Conservation (phyloP, 805 yeast species). For the Spathaspora sp. region DNA sequence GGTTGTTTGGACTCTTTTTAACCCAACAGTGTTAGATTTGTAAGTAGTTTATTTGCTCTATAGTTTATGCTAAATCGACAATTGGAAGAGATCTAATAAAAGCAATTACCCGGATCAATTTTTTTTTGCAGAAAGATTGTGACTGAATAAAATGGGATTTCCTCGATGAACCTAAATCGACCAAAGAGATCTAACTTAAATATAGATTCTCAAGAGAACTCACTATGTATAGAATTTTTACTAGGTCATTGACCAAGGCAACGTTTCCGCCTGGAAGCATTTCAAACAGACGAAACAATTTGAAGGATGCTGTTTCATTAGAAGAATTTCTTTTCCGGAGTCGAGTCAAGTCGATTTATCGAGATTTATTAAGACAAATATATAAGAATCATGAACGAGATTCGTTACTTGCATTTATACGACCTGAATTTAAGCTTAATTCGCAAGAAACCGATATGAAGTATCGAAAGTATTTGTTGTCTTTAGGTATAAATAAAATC, state of each 20-base stretch:
- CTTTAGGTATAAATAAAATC: constrained; percentile 25
- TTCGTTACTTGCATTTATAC: constrained; percentile 28
- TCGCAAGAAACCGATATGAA: constrained; percentile 23
- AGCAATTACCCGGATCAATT: neutral
- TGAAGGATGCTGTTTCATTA: constrained; percentile 18
- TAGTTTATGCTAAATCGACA: too few species aligned
- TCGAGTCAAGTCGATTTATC: constrained; percentile 29
- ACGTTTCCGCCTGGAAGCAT: neutral
- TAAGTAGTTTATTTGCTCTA: neutral
- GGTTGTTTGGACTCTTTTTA: neutral
- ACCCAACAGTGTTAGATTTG: neutral
- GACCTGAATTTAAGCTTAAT: constrained; percentile 32
- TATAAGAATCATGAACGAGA: constrained; percentile 33
- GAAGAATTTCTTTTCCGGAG: constrained; percentile 40
- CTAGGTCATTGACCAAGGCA: neutral
- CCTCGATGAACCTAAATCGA: neutral
- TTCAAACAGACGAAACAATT: neutral
- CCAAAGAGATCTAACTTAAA: too few species aligned
- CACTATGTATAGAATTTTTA: neutral
- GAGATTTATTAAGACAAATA: constrained; percentile 28
- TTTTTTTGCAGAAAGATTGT: too few species aligned
- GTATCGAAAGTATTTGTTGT: constrained; percentile 36
- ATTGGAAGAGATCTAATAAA: too few species aligned
- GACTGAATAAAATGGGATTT: neutral
- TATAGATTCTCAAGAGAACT: too few species aligned